A percentile compares a stretch with the other conserved stretches of the same genome.
These are phyloP conservation scores for Ophiostoma tasmaniense DNA, from an alignment of 2,329 filamentous ascomycete species.

Conservation along the genomic window DNA sequence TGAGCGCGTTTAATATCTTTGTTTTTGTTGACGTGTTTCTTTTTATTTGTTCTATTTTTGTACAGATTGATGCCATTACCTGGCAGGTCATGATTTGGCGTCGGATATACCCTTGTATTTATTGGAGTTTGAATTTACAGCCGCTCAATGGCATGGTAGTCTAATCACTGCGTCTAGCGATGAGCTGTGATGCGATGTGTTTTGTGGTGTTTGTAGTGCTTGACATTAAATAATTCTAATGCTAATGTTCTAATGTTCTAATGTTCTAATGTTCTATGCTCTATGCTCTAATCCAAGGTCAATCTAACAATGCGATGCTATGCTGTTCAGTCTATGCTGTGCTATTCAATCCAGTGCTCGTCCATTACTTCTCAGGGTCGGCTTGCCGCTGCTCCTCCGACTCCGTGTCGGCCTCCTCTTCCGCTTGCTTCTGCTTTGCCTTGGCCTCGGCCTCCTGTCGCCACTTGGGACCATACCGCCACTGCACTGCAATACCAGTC, in stretches of 20 bases:
- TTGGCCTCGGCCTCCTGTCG: conserved; percentile 19
- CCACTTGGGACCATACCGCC: conserved; percentile 43
- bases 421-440: background rate
- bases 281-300: too few species aligned
- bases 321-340: background rate
- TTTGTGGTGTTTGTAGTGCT: too few species aligned
- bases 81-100: background rate
- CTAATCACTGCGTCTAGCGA: background rate
- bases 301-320: background rate
- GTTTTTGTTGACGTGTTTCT: background rate
- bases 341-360: background rate
- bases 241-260: too few species aligned
- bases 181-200: too few species aligned
- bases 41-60: background rate
- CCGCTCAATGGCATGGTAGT: background rate
- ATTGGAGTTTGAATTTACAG: background rate
- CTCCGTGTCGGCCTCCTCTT: background rate
- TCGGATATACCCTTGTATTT: background rate
- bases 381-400: background rate
- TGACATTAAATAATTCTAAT: too few species aligned
- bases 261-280: too few species aligned
- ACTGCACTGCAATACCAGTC: conserved; percentile 41
- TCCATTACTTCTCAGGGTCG: background rate
- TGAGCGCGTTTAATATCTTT: background rate
- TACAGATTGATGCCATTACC: background rate